Percentiles rank a stretch among this genome's conserved stretches.
phyloP scores from a whole-genome alignment of 2,329 filamentous ascomycete species.

The Trichoderma polysporum region DNA sequence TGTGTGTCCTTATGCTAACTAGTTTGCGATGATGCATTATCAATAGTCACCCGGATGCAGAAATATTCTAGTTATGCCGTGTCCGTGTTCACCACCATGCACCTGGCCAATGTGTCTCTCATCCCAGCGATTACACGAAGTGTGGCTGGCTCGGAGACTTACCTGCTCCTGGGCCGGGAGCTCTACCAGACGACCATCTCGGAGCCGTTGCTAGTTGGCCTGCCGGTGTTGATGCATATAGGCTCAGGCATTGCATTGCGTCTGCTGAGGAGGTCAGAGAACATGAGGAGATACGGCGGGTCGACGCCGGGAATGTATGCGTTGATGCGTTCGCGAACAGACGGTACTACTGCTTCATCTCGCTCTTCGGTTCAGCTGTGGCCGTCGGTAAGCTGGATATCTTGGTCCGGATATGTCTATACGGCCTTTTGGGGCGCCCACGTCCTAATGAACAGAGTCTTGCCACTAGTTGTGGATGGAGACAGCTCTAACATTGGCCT shows the following conservation, averaged over 20 bases:
- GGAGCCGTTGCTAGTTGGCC: conserved; percentile 75
- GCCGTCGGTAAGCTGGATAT: conserved; percentile 70
- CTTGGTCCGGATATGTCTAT: conserved; percentile 70
- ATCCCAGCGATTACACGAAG: conserved; percentile 74
- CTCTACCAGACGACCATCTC: conserved; percentile 83
- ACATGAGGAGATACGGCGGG: conserved; percentile 72
- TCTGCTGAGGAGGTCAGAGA: conserved; percentile 69
- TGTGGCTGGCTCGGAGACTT: conserved; percentile 73
- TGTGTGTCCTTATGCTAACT: conserved; percentile 9
- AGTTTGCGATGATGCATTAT: conserved; percentile 2
- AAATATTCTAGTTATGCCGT: conserved; percentile 88
- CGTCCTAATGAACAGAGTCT: conserved; percentile 69
- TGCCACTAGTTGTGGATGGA: conserved; percentile 76
- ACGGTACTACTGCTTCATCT: conserved; percentile 26
- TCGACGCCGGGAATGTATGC: conserved; percentile 55
- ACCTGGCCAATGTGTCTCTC: conserved; percentile 78
- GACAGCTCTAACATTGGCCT: conserved; percentile 84
- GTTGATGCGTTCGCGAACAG: conserved; percentile 35
- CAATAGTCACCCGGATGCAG: conserved; percentile 60
- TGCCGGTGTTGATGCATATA: conserved; percentile 75
- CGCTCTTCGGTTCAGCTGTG: conserved; percentile 46
- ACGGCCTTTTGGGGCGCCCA: conserved; percentile 67
- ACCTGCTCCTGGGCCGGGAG: conserved; percentile 85
- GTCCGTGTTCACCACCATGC: conserved; percentile 71
- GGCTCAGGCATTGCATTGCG: conserved; percentile 75